phyloP scores from a whole-genome alignment of 768 basidiomycete species.

The Kwoniella botswanensis region DNA sequence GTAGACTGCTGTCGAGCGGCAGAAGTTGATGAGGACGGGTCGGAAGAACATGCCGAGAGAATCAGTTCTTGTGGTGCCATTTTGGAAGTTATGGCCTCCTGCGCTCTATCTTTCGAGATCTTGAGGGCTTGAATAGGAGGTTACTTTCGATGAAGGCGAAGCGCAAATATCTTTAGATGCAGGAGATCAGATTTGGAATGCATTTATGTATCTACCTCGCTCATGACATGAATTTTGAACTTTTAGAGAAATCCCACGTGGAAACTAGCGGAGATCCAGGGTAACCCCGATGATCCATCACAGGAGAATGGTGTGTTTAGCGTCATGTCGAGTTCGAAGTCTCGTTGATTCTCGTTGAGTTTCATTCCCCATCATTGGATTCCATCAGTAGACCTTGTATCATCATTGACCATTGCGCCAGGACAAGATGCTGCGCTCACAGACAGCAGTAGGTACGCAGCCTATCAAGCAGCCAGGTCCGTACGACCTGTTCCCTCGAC shows the following conservation, averaged over 20 bases:
- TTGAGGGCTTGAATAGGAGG: background rate
- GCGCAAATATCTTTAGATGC: background rate
- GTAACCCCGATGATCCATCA: background rate
- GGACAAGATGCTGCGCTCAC: constrained; percentile 5
- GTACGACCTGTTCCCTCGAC: constrained; percentile 26
- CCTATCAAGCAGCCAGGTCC: constrained; percentile 28
- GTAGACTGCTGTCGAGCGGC: constrained; percentile 23
- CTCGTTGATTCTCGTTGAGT: background rate
- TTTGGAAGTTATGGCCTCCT: background rate
- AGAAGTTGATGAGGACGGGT: constrained; percentile 29
- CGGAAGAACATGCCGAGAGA: constrained; percentile 49
- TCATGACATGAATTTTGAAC: background rate
- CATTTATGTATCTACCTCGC: background rate
- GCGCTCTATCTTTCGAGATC: no score
- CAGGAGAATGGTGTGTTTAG: background rate
- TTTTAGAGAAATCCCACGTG: constrained; percentile 11
- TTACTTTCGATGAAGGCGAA: background rate
- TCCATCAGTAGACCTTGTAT: background rate
- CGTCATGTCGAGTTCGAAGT: background rate
- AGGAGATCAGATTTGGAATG: no score
- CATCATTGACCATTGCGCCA: background rate
- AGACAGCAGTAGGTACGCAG: background rate
- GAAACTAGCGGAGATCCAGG: background rate
- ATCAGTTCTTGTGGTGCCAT: constrained; percentile 56
- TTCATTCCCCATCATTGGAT: background rate